Percentiles rank a stretch among this genome's conserved stretches.
Conservation (phyloP, 441 rosid genomes). For the Adansonia madagascariensis region DNA sequence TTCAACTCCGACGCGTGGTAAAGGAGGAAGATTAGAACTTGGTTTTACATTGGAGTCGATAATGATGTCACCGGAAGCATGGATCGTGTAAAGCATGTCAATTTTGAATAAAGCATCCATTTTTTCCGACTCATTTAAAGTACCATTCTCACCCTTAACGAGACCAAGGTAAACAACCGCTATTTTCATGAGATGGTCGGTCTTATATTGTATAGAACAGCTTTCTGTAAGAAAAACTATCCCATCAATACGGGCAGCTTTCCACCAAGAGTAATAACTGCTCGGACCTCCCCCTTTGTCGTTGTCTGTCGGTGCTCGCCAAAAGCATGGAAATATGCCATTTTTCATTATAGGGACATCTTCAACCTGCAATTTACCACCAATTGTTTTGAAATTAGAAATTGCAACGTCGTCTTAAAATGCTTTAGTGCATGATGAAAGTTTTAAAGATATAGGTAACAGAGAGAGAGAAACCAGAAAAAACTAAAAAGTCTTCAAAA, state of each 20-base stretch:
- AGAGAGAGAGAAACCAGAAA: background rate
- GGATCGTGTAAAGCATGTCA: constrained; percentile 58
- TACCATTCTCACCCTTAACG: constrained; percentile 34
- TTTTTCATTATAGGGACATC: constrained; percentile 71
- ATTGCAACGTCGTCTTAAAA: constrained; percentile 13
- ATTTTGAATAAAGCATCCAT: constrained; percentile 57
- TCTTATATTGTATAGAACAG: constrained; percentile 55
- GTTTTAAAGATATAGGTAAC: background rate
- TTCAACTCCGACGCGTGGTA: constrained; percentile 89
- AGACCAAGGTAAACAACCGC: constrained; percentile 56
- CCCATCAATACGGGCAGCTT: constrained; percentile 62
- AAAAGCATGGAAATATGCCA: constrained; percentile 85
- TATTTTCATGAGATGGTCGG: constrained; percentile 56
- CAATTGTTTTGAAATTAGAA: constrained; percentile 24
- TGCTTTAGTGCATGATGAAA: background rate
- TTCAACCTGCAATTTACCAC: constrained; percentile 53
- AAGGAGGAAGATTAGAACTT: constrained; percentile 73
- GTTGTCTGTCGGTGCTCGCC: constrained; percentile 97
- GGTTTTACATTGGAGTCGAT: constrained; percentile 70
- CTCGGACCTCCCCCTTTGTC: constrained; percentile 86
- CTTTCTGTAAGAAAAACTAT: constrained; percentile 59
- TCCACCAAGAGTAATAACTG: constrained; percentile 84
- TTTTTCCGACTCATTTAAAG: constrained; percentile 38
- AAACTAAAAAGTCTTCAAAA: background rate
- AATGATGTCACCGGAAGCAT: constrained; percentile 79